phyloP scores from a whole-genome alignment of 352 stramenopile species.

The Globisporangium spinosum region DNA sequence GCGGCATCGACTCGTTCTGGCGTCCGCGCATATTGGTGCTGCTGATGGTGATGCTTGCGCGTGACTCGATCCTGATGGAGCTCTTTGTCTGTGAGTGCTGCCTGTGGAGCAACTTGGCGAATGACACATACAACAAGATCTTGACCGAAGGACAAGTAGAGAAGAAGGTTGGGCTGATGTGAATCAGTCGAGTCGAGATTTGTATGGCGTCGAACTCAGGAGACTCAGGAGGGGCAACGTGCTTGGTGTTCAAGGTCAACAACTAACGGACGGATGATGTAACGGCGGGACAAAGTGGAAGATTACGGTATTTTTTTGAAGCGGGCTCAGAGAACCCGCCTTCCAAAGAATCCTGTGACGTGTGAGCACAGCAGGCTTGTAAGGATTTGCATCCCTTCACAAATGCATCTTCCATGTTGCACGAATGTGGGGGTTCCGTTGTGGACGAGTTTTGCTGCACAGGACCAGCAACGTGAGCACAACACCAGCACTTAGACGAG shows the following conservation, averaged over 20 bases:
- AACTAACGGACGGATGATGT: background rate
- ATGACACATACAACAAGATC: background rate
- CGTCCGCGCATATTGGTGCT: constrained; percentile 24
- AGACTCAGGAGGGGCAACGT: background rate
- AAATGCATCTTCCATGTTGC: background rate
- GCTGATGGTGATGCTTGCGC: background rate
- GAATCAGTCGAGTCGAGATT: background rate
- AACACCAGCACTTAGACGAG: background rate
- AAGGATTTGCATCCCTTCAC: background rate
- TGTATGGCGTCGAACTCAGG: background rate
- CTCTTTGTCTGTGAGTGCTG: background rate
- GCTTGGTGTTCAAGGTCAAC: background rate
- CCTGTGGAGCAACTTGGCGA: constrained; percentile 7
- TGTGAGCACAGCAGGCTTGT: constrained; percentile 4
- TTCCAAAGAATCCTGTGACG: background rate
- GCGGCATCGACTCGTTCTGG: constrained; percentile 30
- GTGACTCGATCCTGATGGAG: background rate
- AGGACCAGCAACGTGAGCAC: background rate
- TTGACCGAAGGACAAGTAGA: background rate
- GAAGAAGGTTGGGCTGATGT: background rate
- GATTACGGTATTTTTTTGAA: constrained; percentile 1
- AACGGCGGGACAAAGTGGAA: background rate
- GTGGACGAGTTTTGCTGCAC: background rate
- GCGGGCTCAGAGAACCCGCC: background rate
- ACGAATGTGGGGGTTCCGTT: background rate